phyloP scores from a whole-genome alignment of 2,329 filamentous ascomycete genomes.

The Fusarium sp. region DNA sequence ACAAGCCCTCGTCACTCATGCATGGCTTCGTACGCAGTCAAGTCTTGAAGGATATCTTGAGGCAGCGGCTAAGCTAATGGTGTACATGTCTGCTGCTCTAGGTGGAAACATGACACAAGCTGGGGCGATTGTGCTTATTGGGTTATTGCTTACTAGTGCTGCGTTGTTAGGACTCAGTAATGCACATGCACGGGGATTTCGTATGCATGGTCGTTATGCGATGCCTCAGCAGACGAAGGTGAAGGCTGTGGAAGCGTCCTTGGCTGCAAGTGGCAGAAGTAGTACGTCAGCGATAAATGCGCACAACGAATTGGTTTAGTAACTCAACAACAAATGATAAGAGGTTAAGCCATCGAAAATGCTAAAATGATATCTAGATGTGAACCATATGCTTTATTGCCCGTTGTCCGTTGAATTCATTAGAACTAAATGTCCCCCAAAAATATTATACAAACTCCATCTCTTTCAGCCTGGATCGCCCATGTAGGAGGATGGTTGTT shows the following conservation, averaged over 20 bases:
- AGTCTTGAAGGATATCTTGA: constrained; percentile 64
- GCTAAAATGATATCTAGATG: not conserved
- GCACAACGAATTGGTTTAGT: not conserved
- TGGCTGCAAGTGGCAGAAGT: not conserved
- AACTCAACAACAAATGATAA: not conserved
- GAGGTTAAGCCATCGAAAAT: not conserved
- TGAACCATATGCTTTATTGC: constrained; percentile 17
- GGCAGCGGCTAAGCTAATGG: constrained; percentile 66
- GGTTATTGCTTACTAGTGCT: constrained; percentile 64
- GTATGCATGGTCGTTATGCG: constrained; percentile 64
- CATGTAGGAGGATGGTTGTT: not conserved
- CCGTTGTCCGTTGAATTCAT: constrained; percentile 31
- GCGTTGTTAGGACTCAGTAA: constrained; percentile 68
- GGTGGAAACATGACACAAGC: constrained; percentile 67
- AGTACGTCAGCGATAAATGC: constrained; percentile 1
- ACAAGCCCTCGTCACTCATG: constrained; percentile 68
- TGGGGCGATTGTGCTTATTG: constrained; percentile 64
- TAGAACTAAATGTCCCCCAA: constrained; percentile 9
- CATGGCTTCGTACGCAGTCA: constrained; percentile 67
- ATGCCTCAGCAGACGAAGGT: constrained; percentile 37
- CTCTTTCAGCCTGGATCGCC: constrained; percentile 10
- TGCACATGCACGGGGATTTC: constrained; percentile 59
- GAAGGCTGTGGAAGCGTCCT: not conserved
- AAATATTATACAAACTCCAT: constrained; percentile 35
- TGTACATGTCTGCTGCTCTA: constrained; percentile 68